These are phyloP conservation scores for Aureobasidium zeae DNA, from an alignment of 2,329 filamentous ascomycete genomes.

Conservation along the genomic window DNA sequence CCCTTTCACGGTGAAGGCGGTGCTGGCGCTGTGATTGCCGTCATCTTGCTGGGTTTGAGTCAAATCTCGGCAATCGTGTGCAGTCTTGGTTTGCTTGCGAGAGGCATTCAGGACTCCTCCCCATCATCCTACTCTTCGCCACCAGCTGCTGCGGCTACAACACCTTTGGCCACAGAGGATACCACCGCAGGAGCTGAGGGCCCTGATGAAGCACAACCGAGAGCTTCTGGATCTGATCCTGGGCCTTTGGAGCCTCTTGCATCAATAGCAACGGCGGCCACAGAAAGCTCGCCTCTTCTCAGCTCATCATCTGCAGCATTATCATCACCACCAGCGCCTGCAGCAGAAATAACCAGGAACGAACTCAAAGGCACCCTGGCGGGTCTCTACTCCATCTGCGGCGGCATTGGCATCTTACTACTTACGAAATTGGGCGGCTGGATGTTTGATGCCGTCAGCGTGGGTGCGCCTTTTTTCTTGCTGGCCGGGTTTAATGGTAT, in stretches of 20 bases:
- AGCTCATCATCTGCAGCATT: too few relatives aligned
- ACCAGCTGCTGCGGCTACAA: too few relatives aligned
- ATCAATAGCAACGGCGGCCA: too few relatives aligned
- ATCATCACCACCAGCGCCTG: too few relatives aligned
- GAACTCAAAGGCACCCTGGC: slow-evolving; percentile 86
- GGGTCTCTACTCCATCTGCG: slow-evolving; percentile 84
- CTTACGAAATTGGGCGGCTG: slow-evolving; percentile 85
- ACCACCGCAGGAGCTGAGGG: too few relatives aligned
- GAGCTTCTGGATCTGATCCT: too few relatives aligned
- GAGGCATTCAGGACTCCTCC: slow-evolving; percentile 48
- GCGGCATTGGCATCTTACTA: slow-evolving; percentile 79
- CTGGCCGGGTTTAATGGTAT: slow-evolving; percentile 81
- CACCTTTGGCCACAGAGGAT: too few relatives aligned
- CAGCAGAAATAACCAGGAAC: slow-evolving; percentile 24
- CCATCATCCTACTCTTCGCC: not conserved
- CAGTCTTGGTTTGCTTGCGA: slow-evolving; percentile 78
- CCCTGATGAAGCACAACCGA: too few relatives aligned
- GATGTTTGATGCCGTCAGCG: slow-evolving; percentile 67
- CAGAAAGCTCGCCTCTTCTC: too few relatives aligned
- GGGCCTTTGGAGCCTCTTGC: too few relatives aligned
- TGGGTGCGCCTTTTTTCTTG: slow-evolving; percentile 82
- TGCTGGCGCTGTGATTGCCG: slow-evolving; percentile 52
- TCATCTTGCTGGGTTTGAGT: slow-evolving; percentile 74
- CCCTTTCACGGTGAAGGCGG: slow-evolving; percentile 55
- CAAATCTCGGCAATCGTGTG: slow-evolving; percentile 97